A percentile compares a stretch with the other conserved stretches of the same genome.
Conservation (phyloP, 345 rosid genomes). For the Nephelium lappaceum region DNA sequence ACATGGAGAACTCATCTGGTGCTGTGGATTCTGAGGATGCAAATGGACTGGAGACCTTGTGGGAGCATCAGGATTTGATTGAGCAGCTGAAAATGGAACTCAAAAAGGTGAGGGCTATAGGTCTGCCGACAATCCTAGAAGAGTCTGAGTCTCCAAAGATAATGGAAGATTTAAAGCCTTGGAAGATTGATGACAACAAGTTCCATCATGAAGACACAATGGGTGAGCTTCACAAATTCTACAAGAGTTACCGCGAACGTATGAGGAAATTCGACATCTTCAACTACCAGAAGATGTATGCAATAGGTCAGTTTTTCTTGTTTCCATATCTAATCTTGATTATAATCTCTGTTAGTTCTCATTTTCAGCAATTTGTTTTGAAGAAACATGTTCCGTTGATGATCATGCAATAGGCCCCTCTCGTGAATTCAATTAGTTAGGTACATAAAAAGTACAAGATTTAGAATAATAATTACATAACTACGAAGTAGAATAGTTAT, state of each 20-base stretch:
- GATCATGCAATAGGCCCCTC: constrained; percentile 20
- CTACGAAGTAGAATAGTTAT: too few species aligned
- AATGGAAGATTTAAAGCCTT: constrained; percentile 85
- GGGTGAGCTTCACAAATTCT: constrained; percentile 84
- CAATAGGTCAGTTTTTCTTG: constrained; percentile 63
- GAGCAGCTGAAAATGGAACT: constrained; percentile 93
- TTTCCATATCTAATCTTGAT: neutral
- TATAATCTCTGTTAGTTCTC: neutral
- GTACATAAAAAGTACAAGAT: constrained; percentile 11
- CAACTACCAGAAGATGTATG: constrained; percentile 92
- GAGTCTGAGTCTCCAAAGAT: constrained; percentile 76
- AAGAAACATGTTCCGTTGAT: neutral
- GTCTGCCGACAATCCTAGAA: constrained; percentile 78
- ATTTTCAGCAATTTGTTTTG: neutral
- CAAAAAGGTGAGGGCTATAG: constrained; percentile 79
- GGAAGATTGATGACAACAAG: constrained; percentile 85
- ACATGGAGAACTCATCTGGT: constrained; percentile 22
- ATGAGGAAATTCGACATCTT: constrained; percentile 91
- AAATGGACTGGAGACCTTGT: constrained; percentile 58
- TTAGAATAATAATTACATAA: constrained; percentile 17
- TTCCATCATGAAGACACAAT: constrained; percentile 60
- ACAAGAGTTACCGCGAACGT: constrained; percentile 80
- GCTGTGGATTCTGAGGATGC: constrained; percentile 46
- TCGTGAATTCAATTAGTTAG: constrained; percentile 34
- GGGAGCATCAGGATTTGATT: constrained; percentile 96